phyloP scores from a whole-genome alignment of 2,329 filamentous ascomycete species.

The Sporothrix euskadiensis region DNA sequence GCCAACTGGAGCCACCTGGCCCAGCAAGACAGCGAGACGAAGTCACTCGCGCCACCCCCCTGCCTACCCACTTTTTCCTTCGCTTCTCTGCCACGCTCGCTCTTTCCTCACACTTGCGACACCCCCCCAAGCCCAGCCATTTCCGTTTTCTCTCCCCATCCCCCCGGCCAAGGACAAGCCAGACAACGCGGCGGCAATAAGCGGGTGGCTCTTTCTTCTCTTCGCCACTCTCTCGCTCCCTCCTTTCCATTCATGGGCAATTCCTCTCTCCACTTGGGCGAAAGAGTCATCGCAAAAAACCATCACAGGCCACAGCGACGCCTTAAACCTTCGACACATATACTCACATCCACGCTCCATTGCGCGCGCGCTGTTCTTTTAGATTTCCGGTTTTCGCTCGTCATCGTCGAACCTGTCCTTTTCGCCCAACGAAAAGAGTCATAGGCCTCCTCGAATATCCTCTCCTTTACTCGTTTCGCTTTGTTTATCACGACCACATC shows the following conservation, averaged over 20 bases:
- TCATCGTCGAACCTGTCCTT: slow-evolving; percentile 23
- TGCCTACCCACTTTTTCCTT: slow-evolving; percentile 31
- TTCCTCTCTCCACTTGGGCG: slow-evolving; percentile 23
- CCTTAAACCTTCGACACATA: slow-evolving; percentile 21
- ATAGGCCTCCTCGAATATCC: slow-evolving; percentile 24
- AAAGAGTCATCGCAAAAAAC: slow-evolving; percentile 34
- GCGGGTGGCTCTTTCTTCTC: slow-evolving; percentile 27
- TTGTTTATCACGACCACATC: slow-evolving; percentile 25
- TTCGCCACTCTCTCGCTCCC: slow-evolving; percentile 19
- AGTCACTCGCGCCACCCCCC: slow-evolving; percentile 25
- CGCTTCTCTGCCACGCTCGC: slow-evolving; percentile 14
- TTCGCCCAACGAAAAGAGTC: slow-evolving; percentile 30
- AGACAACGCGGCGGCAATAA: slow-evolving; percentile 29
- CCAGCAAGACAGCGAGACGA: slow-evolving; percentile 20
- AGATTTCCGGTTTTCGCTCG: slow-evolving; percentile 27
- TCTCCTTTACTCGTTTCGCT: slow-evolving; percentile 20
- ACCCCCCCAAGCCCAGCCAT: slow-evolving; percentile 29
- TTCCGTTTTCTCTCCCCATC: slow-evolving; percentile 27
- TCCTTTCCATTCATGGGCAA: slow-evolving; percentile 12
- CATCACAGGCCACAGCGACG: slow-evolving; percentile 30
- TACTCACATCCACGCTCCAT: slow-evolving; percentile 33
- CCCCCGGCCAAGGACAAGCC: slow-evolving; percentile 32
- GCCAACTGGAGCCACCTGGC: slow-evolving; percentile 42
- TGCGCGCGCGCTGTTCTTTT: slow-evolving; percentile 27
- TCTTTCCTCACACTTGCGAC: slow-evolving; percentile 15